Base-by-base conservation (phyloP, 495 filamentous ascomycete genomes). In the Hypoxylon perforatum region DNA sequence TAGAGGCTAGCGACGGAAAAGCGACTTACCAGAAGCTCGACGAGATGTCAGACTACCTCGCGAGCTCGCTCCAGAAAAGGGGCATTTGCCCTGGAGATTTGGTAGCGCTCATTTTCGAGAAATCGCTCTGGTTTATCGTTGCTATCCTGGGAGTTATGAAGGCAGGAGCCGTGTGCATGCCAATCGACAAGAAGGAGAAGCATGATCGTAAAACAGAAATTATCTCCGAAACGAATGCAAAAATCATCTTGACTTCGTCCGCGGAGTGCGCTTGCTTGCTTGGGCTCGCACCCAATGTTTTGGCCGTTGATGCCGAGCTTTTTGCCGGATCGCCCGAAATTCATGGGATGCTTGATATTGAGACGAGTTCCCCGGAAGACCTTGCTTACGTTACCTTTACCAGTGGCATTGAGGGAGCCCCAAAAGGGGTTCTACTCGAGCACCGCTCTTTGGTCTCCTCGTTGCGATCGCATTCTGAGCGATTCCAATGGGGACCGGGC, bases 111-210 rank as follows among this genome's bases (percentile, higher is more conserved):
- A 80, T 76, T 58, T 71, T 85, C 7, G 80, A 85, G 49, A 86
- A 85, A 70, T 85, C 82, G 9, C 54, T 70, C 11, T 76, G 74
- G 72, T 72, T 76, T 30, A 54, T 80, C n/a, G 77, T 85, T 9
- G 75, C 80, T 0, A 75, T 81, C 15, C 60, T 86, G 11, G 84
- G 75, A 2, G 70, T 84, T 10, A 57, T 84, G 42, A 81, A 78
- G 39, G 75, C 82, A 10, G 83, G 83, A 10, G 81, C 70, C 3
- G 76, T 63, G 23, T 78, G 75, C 63, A 85, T 88, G 15, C 84
- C 85, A 3, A 72, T 89, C 18, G 85, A 88, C 33, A 83, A 87
- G 11, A 75, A 76, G 3, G 85, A 90, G 57, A 87, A 87, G 18
- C 76, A 70, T 12, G 76, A 78, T 45, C 82, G 87, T 9, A 63